phyloP scores from a whole-genome alignment of 164 flowering plant genomes.

The Vitis labrusca region DNA sequence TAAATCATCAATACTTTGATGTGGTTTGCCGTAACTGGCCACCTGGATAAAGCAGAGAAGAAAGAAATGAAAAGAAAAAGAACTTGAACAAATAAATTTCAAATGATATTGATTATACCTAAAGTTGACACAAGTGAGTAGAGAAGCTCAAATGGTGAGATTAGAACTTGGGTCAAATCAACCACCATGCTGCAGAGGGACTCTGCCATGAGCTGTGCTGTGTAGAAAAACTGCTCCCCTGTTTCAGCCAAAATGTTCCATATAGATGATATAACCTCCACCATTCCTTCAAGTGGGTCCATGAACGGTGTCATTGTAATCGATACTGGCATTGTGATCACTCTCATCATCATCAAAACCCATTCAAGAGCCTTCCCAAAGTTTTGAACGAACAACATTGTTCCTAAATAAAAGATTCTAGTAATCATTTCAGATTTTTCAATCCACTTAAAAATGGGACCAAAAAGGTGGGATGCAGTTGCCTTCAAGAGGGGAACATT shows the following conservation, averaged over 20 bases:
- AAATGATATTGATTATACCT: conserved; percentile 15
- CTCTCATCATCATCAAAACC: conserved; percentile 14
- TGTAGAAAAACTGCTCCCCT: conserved; percentile 11
- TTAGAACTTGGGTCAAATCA: conserved; percentile 18
- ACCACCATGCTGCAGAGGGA: conserved; percentile 16
- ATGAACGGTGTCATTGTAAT: conserved; percentile 22
- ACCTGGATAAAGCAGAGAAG: neutral
- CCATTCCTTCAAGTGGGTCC: conserved; percentile 24
- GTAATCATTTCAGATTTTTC: conserved; percentile 38
- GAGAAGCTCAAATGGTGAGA: conserved; percentile 26
- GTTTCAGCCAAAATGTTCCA: conserved; percentile 22
- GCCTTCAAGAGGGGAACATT: conserved; percentile 35
- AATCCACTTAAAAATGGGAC: conserved; percentile 35
- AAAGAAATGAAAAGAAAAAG: neutral
- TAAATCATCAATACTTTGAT: neutral
- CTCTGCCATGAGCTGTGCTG: conserved; percentile 13
- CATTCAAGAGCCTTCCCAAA: conserved; percentile 28
- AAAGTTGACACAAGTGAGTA: conserved; percentile 17
- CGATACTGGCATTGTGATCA: conserved; percentile 12
- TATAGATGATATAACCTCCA: conserved; percentile 18
- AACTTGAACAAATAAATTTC: neutral
- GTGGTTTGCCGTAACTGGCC: neutral
- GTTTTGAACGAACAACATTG: conserved; percentile 35
- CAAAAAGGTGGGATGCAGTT: conserved; percentile 27
- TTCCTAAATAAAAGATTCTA: conserved; percentile 31